Evolutionary conservation across 495 filamentous ascomycete species (phyloP).

Genomic region (Acidiella bohemica): DNA sequence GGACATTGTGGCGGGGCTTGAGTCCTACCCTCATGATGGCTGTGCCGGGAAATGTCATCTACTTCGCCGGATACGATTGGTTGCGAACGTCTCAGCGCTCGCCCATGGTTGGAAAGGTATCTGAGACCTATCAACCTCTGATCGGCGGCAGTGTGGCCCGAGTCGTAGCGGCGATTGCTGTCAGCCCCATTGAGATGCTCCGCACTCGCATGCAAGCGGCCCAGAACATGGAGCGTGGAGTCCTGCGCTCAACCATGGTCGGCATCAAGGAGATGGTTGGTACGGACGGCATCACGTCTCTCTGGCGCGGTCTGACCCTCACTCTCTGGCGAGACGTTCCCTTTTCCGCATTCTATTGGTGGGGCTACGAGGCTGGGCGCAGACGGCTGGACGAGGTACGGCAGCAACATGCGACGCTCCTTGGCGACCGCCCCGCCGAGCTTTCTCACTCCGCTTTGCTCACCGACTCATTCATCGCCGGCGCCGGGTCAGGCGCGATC

Average conservation of each 20-base stretch:
- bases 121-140: conserved; percentile 60
- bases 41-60: conserved; percentile 91
- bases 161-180: conserved; percentile 63
- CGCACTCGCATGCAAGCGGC: conserved; percentile 79
- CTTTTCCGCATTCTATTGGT: conserved; percentile 95
- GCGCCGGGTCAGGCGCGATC: conserved; percentile 65
- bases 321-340: conserved; percentile 96
- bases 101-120: conserved; percentile 47
- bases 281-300: conserved; percentile 56
- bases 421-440: conserved; percentile 5
- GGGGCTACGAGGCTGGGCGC: conserved; percentile 80
- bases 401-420: conserved; percentile 28
- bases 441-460: conserved; percentile 55
- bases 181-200: conserved; percentile 91
- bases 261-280: conserved; percentile 69
- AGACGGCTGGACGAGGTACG: conserved; percentile 49
- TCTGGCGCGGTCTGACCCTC: conserved; percentile 86
- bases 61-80: conserved; percentile 98
- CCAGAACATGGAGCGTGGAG: conserved; percentile 38
- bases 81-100: conserved; percentile 56
- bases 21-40: conserved; percentile 90
- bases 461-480: conserved; percentile 75
- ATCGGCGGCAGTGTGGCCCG: conserved; percentile 67
- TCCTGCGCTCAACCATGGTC: conserved; percentile 59
- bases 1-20: conserved; percentile 83